phyloP scores from a whole-genome alignment of 2,329 filamentous ascomycete species.

The Botrytis cinerea region DNA sequence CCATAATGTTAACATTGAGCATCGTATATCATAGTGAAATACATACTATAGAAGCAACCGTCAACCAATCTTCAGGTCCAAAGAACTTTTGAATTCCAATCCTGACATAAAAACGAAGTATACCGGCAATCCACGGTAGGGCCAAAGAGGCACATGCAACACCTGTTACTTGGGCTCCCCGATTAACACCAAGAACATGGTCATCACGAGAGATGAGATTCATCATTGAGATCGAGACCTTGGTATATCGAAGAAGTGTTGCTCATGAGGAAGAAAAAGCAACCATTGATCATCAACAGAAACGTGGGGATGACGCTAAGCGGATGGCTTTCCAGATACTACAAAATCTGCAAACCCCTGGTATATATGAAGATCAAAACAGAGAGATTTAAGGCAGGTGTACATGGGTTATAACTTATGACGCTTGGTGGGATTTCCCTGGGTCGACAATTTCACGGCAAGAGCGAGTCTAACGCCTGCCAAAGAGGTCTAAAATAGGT shows the following conservation, averaged over 20 bases:
- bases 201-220: not conserved
- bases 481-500: not conserved
- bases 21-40: not conserved
- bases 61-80: conserved; percentile 40
- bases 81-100: conserved; percentile 37
- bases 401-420: not conserved
- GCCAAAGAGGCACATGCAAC: conserved; percentile 43
- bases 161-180: conserved; percentile 38
- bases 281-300: not conserved
- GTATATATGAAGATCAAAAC: not conserved
- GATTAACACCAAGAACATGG: conserved; percentile 25
- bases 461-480: conserved; percentile 5
- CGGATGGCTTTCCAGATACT: not conserved
- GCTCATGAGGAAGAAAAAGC: not conserved
- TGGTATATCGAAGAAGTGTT: not conserved
- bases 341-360: not conserved
- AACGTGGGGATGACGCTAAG: not conserved
- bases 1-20: conserved; percentile 5
- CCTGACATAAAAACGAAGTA: conserved; percentile 39
- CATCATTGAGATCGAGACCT: not conserved
- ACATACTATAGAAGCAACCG: conserved; percentile 36
- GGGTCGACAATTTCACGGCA: not conserved
- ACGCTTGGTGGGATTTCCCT: not conserved
- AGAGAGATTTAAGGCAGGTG: not conserved
- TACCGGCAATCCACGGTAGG: conserved; percentile 41